A percentile compares a stretch with the other conserved stretches of the same genome.
Conservation (phyloP, 176 grass and related monocot genomes). For the Olyra latifolia region DNA sequence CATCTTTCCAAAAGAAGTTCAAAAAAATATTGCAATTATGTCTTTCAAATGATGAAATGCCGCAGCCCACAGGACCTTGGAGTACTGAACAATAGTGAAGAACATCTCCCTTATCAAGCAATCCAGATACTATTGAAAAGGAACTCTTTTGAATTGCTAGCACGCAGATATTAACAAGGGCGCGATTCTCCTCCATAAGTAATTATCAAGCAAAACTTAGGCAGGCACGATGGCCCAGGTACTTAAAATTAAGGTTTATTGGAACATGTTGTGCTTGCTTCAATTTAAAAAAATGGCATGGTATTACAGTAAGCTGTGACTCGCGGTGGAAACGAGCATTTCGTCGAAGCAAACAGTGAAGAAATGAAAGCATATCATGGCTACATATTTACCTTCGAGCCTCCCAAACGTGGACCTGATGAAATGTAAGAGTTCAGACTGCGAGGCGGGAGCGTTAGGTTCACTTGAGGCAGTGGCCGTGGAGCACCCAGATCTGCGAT, state of each 20-base stretch:
- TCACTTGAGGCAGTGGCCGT: neutral
- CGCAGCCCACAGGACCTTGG: neutral
- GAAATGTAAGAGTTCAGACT: slow-evolving; percentile 45
- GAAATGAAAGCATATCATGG: neutral
- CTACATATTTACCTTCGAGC: slow-evolving; percentile 38
- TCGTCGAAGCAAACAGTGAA: neutral
- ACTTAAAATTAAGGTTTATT: neutral
- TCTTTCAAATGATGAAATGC: neutral
- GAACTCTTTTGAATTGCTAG: neutral
- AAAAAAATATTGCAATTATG: neutral
- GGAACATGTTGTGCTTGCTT: neutral
- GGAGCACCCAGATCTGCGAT: slow-evolving; percentile 31
- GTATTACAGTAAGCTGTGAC: neutral
- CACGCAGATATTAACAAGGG: neutral
- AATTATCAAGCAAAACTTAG: neutral
- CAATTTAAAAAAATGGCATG: neutral
- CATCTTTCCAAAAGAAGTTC: slow-evolving; percentile 7
- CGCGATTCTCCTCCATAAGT: slow-evolving; percentile 12
- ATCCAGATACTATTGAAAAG: neutral
- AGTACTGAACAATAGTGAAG: neutral
- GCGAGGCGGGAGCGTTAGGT: neutral
- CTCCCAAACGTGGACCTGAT: slow-evolving; percentile 51
- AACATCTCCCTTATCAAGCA: neutral
- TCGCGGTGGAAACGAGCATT: neutral
- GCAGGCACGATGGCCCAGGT: neutral